Evolutionary conservation across 441 rosid genomes (phyloP).

Genomic region (Daphne laureola): DNA sequence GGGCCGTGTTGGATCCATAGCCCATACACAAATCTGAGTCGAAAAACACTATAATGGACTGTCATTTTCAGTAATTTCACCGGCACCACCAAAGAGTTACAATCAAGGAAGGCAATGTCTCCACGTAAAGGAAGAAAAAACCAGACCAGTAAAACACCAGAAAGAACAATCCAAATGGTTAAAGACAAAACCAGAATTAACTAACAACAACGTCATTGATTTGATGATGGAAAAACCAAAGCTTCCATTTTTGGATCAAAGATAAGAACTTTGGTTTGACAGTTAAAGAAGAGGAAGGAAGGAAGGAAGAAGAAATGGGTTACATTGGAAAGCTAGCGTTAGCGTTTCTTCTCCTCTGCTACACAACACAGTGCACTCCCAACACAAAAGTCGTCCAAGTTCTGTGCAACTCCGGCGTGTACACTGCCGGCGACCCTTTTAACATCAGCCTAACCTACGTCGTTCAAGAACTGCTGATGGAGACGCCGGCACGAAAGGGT

Average conservation of each 20-base stretch:
- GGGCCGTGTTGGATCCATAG: too few relatives aligned
- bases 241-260: not conserved
- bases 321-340: constrained; percentile 15
- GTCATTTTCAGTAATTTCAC: too few relatives aligned
- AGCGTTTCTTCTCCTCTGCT: constrained; percentile 9
- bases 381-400: constrained; percentile 25
- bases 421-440: constrained; percentile 41
- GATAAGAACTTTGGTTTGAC: not conserved
- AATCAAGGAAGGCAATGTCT: too few relatives aligned
- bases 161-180: constrained; percentile 3
- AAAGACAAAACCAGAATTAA: constrained; percentile 5
- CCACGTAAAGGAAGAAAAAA: too few relatives aligned
- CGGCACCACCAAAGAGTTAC: too few relatives aligned
- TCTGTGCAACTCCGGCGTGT: constrained; percentile 35
- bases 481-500: constrained; percentile 21
- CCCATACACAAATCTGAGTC: too few relatives aligned
- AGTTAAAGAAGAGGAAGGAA: not conserved
- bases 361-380: constrained; percentile 18
- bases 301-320: constrained; percentile 17
- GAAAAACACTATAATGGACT: too few relatives aligned
- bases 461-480: constrained; percentile 23
- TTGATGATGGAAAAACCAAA: constrained; percentile 14
- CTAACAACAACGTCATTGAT: not conserved
- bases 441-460: constrained; percentile 28
- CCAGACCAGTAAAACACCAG: too few relatives aligned